Evolutionary conservation across 208 protist genomes (phyloP).

Genomic region (Naegleria gruberi): DNA sequence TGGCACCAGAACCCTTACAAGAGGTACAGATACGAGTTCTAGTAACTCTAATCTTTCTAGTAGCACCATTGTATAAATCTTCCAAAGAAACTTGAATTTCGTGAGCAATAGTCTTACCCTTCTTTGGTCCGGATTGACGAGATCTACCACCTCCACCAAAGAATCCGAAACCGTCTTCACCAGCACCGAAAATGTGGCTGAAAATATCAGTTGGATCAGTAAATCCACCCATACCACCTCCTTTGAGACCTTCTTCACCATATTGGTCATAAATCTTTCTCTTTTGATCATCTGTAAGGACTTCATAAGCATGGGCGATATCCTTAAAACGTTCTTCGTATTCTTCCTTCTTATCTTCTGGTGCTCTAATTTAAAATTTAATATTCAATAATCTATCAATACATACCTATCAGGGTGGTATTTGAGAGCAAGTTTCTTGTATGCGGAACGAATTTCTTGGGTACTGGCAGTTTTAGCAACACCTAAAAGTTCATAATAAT

Average conservation of each 20-base stretch:
- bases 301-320: conserved; percentile 84
- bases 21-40: conserved; percentile 60
- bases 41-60: conserved; percentile 85
- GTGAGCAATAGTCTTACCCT: conserved; percentile 90
- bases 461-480: neutral
- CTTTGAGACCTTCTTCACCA: conserved; percentile 20
- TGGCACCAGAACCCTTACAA: conserved; percentile 71
- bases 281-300: conserved; percentile 91
- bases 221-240: conserved; percentile 26
- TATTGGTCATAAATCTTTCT: conserved; percentile 91
- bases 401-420: conserved; percentile 24
- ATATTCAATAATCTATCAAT: too few relatives aligned
- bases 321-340: neutral
- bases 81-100: conserved; percentile 83
- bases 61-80: conserved; percentile 94
- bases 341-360: conserved; percentile 1
- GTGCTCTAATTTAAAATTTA: too few relatives aligned
- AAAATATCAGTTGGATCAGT: conserved; percentile 77
- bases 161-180: conserved; percentile 24
- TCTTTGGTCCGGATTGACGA: conserved; percentile 67
- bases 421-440: conserved; percentile 12
- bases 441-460: neutral
- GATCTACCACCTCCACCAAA: conserved; percentile 28
- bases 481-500: conserved; percentile 22
- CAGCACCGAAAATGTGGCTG: conserved; percentile 49